These are phyloP conservation scores for Penicillium paxilli DNA, from an alignment of 495 filamentous ascomycete species.

Conservation along the genomic window DNA sequence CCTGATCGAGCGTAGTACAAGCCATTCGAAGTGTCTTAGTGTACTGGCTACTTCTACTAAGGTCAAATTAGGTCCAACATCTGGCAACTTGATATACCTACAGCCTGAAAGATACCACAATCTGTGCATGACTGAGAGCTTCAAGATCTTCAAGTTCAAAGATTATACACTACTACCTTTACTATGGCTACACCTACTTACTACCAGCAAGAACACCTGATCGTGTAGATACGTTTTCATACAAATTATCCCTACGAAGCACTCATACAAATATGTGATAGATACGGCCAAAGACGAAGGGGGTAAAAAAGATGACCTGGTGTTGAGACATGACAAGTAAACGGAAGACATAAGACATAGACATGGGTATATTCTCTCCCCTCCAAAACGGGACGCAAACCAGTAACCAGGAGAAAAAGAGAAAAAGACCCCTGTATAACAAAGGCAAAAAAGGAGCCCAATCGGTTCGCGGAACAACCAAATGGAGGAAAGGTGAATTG, in stretches of 20 bases:
- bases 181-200: neutral
- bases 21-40: too few relatives aligned
- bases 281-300: slow-evolving; percentile 14
- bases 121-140: neutral
- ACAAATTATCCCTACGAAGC: neutral
- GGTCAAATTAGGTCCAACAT: too few relatives aligned
- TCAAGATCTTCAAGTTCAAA: neutral
- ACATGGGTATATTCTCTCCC: slow-evolving; percentile 32
- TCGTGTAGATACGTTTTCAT: neutral
- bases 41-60: too few relatives aligned
- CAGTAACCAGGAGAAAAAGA: too few relatives aligned
- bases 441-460: slow-evolving; percentile 22
- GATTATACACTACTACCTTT: neutral
- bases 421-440: too few relatives aligned
- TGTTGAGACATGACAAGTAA: slow-evolving; percentile 29
- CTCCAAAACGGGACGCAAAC: slow-evolving; percentile 17
- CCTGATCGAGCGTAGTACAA: too few relatives aligned
- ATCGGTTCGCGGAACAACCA: neutral
- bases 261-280: slow-evolving; percentile 8
- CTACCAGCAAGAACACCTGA: neutral
- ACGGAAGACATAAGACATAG: slow-evolving; percentile 20
- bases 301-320: slow-evolving; percentile 24
- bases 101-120: too few relatives aligned
- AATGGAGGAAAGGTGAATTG: neutral
- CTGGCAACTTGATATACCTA: too few relatives aligned